These are phyloP conservation scores for Ophiostoma tasmaniense DNA, from an alignment of 2,329 filamentous ascomycete genomes.

Conservation along the genomic window DNA sequence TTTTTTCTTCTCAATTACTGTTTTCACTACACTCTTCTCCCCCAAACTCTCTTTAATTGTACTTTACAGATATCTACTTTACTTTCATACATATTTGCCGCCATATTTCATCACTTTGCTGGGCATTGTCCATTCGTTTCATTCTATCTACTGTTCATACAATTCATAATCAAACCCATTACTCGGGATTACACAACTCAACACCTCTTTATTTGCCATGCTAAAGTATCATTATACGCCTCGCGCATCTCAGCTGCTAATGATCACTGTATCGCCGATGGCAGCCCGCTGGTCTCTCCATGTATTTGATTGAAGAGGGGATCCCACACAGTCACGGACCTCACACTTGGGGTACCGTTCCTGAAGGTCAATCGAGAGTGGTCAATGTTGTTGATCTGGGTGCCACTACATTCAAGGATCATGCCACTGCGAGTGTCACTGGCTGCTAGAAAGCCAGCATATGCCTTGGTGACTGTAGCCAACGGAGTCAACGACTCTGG, in stretches of 20 bases:
- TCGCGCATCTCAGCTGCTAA: neutral
- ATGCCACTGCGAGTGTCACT: neutral
- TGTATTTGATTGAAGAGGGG: neutral
- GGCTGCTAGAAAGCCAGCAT: neutral
- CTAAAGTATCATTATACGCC: neutral
- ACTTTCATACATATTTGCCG: neutral
- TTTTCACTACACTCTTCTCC: conserved; percentile 14
- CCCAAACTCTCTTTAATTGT: neutral
- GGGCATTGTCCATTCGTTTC: neutral
- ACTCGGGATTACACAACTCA: neutral
- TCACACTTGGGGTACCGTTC: neutral
- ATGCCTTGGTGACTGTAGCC: conserved; percentile 10
- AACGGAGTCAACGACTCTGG: conserved; percentile 33
- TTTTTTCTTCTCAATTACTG: conserved; percentile 1
- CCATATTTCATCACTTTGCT: neutral
- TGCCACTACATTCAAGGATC: neutral
- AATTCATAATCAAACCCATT: neutral
- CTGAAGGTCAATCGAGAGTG: neutral
- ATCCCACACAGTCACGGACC: conserved; percentile 29
- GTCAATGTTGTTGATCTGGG: neutral
- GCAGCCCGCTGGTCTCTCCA: neutral
- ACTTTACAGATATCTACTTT: neutral
- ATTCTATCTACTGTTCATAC: neutral
- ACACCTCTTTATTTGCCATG: neutral
- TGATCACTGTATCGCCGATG: neutral